These are phyloP conservation scores for Bassia scoparia DNA, from an alignment of 148 eudicot species.

Conservation along the genomic window DNA sequence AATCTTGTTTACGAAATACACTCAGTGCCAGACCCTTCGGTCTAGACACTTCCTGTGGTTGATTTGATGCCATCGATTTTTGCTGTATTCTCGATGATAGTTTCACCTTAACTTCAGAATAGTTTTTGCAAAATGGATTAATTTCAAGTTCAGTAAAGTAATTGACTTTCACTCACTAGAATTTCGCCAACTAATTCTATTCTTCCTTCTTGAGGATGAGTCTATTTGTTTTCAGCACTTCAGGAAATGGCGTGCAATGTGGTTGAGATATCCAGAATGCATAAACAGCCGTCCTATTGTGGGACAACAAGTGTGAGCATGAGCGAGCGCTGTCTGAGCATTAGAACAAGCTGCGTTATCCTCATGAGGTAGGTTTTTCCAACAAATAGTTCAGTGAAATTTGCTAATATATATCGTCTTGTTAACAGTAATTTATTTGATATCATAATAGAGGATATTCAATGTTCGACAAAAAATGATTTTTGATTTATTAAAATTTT, in stretches of 20 bases:
- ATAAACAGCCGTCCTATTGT: slow-evolving; percentile 94
- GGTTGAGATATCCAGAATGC: slow-evolving; percentile 95
- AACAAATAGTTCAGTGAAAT: not conserved
- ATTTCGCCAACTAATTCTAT: slow-evolving; percentile 5
- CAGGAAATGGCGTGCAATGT: slow-evolving; percentile 98
- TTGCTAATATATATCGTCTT: not conserved
- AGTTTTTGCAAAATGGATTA: no score
- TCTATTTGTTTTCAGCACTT: slow-evolving; percentile 80
- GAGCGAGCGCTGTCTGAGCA: slow-evolving; percentile 84
- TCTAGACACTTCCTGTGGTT: no score
- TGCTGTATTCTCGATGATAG: no score
- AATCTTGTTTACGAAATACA: not conserved
- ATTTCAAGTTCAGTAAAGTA: no score
- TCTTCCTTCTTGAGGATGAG: slow-evolving; percentile 63
- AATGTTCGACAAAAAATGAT: not conserved
- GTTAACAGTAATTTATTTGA: not conserved
- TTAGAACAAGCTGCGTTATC: slow-evolving; percentile 81
- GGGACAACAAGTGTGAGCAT: slow-evolving; percentile 99
- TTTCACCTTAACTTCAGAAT: no score
- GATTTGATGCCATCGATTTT: no score
- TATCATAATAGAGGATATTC: not conserved
- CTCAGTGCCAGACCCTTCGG: no score
- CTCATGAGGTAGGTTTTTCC: slow-evolving; percentile 69
- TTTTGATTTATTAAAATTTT: slow-evolving; percentile 52
- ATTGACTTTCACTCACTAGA: no score